phyloP scores from a whole-genome alignment of 140 eudicot species.

The Erigeron philadelphicus region DNA sequence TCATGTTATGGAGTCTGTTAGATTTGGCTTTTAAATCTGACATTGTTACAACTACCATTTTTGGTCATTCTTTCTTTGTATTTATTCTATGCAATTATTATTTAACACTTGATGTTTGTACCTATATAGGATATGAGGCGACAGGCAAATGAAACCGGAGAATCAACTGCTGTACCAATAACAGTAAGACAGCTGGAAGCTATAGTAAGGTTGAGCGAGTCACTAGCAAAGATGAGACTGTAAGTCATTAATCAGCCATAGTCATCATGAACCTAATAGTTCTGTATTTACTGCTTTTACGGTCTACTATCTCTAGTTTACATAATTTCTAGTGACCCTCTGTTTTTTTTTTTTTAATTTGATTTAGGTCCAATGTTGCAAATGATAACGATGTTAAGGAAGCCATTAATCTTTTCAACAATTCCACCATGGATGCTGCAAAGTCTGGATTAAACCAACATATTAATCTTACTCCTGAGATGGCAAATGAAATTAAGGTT shows the following conservation, averaged over 20 bases:
- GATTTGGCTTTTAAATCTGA: neutral
- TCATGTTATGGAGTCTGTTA: neutral
- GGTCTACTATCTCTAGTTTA: neutral
- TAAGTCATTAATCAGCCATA: slow-evolving; percentile 41
- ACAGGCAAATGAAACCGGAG: slow-evolving; percentile 94
- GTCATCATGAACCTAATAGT: neutral
- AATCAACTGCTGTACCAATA: slow-evolving; percentile 92
- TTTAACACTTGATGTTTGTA: neutral
- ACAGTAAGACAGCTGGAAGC: slow-evolving; percentile 99
- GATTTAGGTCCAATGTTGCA: slow-evolving; percentile 70
- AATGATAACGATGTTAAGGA: slow-evolving; percentile 63
- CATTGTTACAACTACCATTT: neutral
- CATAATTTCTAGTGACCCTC: neutral
- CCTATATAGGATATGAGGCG: slow-evolving; percentile 77
- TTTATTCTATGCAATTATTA: neutral
- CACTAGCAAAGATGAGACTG: slow-evolving; percentile 92
- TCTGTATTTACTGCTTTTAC: no score
- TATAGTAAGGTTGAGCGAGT: slow-evolving; percentile 83
- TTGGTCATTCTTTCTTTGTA: no score
- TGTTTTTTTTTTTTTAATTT: neutral
- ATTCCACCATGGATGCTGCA: slow-evolving; percentile 96
- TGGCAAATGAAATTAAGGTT: slow-evolving; percentile 95
- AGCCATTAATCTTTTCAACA: slow-evolving; percentile 75
- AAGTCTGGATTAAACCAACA: slow-evolving; percentile 86
- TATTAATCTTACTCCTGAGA: slow-evolving; percentile 78